Evolutionary conservation across 345 rosid species (phyloP).

Genomic region (Salix viminalis): DNA sequence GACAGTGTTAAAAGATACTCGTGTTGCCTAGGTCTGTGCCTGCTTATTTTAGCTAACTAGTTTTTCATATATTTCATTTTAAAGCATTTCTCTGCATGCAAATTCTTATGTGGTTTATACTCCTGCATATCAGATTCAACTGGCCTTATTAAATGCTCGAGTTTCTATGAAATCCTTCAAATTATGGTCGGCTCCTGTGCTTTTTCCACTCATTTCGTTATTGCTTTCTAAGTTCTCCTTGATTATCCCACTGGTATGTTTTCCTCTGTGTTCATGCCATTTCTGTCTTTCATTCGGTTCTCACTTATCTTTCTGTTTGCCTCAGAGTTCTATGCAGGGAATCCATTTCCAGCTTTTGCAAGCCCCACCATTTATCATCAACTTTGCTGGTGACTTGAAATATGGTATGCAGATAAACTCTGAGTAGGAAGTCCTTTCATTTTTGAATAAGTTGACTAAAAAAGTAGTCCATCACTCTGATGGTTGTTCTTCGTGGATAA

Average conservation of each 20-base stretch:
- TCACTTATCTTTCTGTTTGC: constrained; percentile 18
- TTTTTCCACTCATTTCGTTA: constrained; percentile 60
- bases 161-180: constrained; percentile 63
- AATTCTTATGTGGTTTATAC: background rate
- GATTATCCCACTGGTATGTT: constrained; percentile 75
- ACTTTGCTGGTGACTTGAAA: constrained; percentile 88
- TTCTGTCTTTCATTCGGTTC: constrained; percentile 7
- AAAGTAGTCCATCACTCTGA: background rate
- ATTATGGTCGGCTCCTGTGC: constrained; percentile 58
- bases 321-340: constrained; percentile 74
- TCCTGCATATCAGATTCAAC: constrained; percentile 46
- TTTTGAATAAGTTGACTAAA: constrained; percentile 8
- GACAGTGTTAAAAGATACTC: no score
- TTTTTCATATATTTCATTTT: background rate
- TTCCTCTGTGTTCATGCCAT: background rate
- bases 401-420: constrained; percentile 42
- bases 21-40: background rate
- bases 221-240: constrained; percentile 76
- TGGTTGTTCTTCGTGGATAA: no score
- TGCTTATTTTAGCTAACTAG: background rate
- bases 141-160: constrained; percentile 80
- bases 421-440: background rate
- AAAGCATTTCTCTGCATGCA: background rate
- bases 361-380: constrained; percentile 63
- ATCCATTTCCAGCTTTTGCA: constrained; percentile 72